Evolutionary conservation across 768 basidiomycete species (phyloP), one percentile per base, ranked within the genome.

Genomic region (Suillus paluster): DNA sequence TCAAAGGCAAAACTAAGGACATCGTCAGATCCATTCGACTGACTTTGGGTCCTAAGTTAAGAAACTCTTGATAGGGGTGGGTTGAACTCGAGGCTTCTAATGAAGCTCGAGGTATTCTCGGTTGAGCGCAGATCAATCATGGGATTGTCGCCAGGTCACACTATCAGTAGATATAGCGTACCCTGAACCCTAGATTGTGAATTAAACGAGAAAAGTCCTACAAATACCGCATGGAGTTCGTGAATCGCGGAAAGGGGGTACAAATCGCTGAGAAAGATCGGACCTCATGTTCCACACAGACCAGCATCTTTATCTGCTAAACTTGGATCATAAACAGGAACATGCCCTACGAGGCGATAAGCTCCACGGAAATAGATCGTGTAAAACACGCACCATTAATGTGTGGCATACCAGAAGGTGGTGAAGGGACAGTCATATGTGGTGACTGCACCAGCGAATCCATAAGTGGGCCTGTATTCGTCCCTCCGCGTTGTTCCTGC

Each of bases 401-500:
- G 34, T 60, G 44, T 55, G 30, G 56, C 39, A 62, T 49, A 7
- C 54, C 54, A 44, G 50, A 42, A 34, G 42, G 45, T 9, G 42
- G 34, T 33, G 59, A 27, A 19, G 39, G 36, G n/a, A 39, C 50
- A 38, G 42, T 60, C 50, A 59, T 23, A 8, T 33, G 50, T 19
- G 15, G 30, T 21, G 36, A 50, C 4, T 10, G 23, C 44, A 52
- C 52, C 61, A 25, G 17, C 17, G 48, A 46, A 30, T 33, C 53
- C 23, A 72, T 60, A 57, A 73, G 60, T 52, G 62, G 19, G 9
- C n/a, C 49, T 27, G 21, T 41, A 15, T 54, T 64, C 5, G 64
- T 30, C 67, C 67, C 70, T 19, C 59, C 44, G 50, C 61, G 67
- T 23, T 70, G 66, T 3, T 70, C 69, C 44, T 67, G 69, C 9